Evolutionary conservation across 768 basidiomycete genomes (phyloP), one percentile per base, ranked within the genome.

Genomic region (Tylopilus plumbeoviolaceoides): DNA sequence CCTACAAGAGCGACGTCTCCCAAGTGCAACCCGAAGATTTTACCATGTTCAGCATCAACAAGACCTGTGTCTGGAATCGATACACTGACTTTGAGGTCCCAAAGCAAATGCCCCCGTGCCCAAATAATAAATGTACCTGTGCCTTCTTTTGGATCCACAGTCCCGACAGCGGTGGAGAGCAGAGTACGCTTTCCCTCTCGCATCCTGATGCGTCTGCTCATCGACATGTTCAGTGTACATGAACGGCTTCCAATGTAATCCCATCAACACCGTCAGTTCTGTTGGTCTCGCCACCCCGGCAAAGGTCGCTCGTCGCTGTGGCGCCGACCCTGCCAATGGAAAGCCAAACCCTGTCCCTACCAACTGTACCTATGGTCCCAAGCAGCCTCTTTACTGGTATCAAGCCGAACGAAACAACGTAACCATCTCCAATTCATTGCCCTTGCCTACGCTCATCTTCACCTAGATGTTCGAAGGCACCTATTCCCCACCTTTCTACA

Each of bases 141-240:
- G 80, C 86, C 2, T 89, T 79, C 70, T 85, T 85, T 63, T 89
- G 85, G 87, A 81, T 87, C 23, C 83, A 88, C 65, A 77, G 80
- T 0, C 69, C 76, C 11, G 72, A 82, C 51, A 79, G 78, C 53
- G 84, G 85, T 14, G 75, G 80, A 8, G 82, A 83, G 67, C 82
- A 85, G 65, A 85, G 82, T 84, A 47, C 23, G 81, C 63, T 0
- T 40, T n/a, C 39, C 8, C 15, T 23, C 33, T 38, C 20, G 31
- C 7, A 11, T 23, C 33, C 23, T 43, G 21, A 0, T 4, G 7
- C 10, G 2, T 20, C 10, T n/a, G 48, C 48, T 59, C 8, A 52
- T 48, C 40, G 9, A 7, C 7, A 23, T 23, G 23, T 35, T 27
- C 11, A 83, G 82, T 81, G 61, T 88, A 86, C 66, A 87, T 87